Conservation (phyloP, 2,329 filamentous ascomycete species). For the Penicillium sp. region DNA sequence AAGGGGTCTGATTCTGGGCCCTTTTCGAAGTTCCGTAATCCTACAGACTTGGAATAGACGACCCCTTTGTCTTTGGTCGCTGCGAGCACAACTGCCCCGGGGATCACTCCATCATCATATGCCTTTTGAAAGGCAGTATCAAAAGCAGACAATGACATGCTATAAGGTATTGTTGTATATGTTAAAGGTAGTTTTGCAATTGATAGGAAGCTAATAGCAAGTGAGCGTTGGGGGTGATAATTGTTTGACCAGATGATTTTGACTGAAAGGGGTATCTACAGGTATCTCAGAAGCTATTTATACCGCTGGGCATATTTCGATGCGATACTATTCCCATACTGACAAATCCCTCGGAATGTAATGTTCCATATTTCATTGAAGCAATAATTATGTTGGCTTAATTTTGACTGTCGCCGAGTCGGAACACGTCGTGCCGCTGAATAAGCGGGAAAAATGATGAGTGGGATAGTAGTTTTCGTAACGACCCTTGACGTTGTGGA, state of each 20-base stretch:
- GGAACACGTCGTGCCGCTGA: no score
- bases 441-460: no score
- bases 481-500: no score
- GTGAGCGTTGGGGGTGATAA: background rate
- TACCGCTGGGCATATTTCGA: background rate
- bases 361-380: background rate
- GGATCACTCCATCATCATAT: background rate
- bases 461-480: no score
- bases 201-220: background rate
- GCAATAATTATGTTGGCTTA: no score
- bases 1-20: background rate
- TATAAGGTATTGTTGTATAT: background rate
- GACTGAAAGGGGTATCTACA: background rate
- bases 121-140: background rate
- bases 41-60: constrained; percentile 10
- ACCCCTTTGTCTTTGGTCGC: constrained; percentile 8
- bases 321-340: background rate
- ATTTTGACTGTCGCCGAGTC: no score
- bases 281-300: background rate
- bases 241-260: background rate
- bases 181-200: background rate
- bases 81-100: constrained; percentile 2
- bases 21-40: background rate
- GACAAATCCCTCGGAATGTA: background rate
- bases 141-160: background rate